Percentiles rank a stretch among this genome's conserved stretches.
Evolutionary conservation across 2,329 filamentous ascomycete species (phyloP).

Genomic region (Aspergillus arachidicola): DNA sequence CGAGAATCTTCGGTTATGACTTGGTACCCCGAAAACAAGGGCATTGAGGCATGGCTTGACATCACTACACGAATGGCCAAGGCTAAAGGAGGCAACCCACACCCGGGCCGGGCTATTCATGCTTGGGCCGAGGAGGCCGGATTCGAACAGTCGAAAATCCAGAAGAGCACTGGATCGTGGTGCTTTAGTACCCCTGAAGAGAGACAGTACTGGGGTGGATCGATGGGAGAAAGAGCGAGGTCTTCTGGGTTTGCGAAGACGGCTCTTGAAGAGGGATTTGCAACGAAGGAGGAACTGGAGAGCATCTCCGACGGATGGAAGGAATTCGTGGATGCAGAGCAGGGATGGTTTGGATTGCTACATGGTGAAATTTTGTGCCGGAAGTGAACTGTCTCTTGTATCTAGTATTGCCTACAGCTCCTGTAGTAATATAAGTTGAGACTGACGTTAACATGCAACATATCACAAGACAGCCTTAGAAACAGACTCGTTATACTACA

Average conservation of each 20-base stretch:
- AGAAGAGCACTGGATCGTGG: conserved; percentile 37
- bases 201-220: conserved; percentile 38
- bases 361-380: conserved; percentile 44
- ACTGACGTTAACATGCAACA: too few relatives aligned
- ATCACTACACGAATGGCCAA: conserved; percentile 24
- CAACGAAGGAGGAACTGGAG: conserved; percentile 34
- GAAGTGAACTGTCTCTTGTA: conserved; percentile 22
- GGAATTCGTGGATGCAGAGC: conserved; percentile 35
- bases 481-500: too few relatives aligned
- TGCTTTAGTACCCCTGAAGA: conserved; percentile 38
- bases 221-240: conserved; percentile 34
- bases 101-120: conserved; percentile 34
- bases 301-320: conserved; percentile 37
- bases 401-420: neutral
- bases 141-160: conserved; percentile 28
- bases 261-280: conserved; percentile 34
- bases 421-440: too few relatives aligned
- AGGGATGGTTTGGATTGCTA: conserved; percentile 41
- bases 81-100: conserved; percentile 31
- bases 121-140: conserved; percentile 41
- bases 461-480: too few relatives aligned
- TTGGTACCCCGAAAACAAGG: conserved; percentile 37
- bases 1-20: conserved; percentile 43
- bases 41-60: conserved; percentile 28
- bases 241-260: conserved; percentile 32